Percentiles rank a stretch among this genome's conserved stretches.
Conservation (phyloP, 1,284 basidiomycete genomes). For the Ustilago trichophora region DNA sequence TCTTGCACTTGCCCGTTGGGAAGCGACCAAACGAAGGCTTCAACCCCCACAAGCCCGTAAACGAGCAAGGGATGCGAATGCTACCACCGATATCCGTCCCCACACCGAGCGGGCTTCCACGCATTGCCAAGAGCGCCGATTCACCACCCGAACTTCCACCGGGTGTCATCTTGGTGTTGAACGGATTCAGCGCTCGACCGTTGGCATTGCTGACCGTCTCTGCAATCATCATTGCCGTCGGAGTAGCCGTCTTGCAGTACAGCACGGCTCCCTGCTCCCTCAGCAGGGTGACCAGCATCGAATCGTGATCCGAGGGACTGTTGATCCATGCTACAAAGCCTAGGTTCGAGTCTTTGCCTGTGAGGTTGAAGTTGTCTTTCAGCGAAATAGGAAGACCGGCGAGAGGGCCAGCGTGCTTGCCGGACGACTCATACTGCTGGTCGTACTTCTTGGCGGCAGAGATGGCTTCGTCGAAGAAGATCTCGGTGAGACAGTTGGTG, state of each 20-base stretch:
- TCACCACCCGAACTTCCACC: conserved; percentile 58
- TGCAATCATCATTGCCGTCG: conserved; percentile 50
- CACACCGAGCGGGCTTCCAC: conserved; percentile 44
- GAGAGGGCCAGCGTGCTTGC: conserved; percentile 23
- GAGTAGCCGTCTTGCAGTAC: conserved; percentile 48
- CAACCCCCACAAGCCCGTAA: conserved; percentile 43
- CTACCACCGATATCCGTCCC: conserved; percentile 54
- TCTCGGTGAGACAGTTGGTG: conserved; percentile 47
- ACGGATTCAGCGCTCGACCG: conserved; percentile 39
- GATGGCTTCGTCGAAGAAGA: conserved; percentile 43
- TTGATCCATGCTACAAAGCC: conserved; percentile 46
- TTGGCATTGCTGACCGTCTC: conserved; percentile 46
- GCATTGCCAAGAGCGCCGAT: conserved; percentile 38
- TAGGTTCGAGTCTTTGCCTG: conserved; percentile 39
- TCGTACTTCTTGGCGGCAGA: conserved; percentile 22
- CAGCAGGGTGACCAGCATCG: conserved; percentile 35
- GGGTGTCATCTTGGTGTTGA: conserved; percentile 28
- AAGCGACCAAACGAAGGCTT: conserved; percentile 48
- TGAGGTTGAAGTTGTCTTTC: conserved; percentile 48
- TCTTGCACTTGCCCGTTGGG: conserved; percentile 35
- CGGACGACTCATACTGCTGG: conserved; percentile 3
- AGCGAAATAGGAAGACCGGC: conserved; percentile 41
- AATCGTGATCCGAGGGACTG: conserved; percentile 29
- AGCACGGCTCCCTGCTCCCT: conserved; percentile 39
- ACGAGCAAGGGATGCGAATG: conserved; percentile 46